A percentile compares a stretch with the other conserved stretches of the same genome.
Evolutionary conservation across 1,139 yeast species (phyloP).

Genomic region (Candida tetrigidarum): DNA sequence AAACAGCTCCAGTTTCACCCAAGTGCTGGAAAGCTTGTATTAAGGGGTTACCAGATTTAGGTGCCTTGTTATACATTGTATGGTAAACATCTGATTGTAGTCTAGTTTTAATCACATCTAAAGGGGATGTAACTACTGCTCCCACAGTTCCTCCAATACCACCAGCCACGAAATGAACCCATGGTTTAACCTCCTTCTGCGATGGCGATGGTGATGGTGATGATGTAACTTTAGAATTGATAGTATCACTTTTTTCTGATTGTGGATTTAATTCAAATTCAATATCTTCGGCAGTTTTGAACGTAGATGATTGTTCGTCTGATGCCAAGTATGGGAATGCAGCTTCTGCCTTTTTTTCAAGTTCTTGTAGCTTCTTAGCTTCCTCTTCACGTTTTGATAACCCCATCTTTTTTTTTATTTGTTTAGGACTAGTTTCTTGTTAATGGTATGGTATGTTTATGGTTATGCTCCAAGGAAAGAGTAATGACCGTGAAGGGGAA

Average conservation of each 20-base stretch:
- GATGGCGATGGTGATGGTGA: constrained; percentile 7
- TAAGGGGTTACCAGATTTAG: constrained; percentile 44
- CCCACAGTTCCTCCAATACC: constrained; percentile 99
- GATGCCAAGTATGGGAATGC: constrained; percentile 69
- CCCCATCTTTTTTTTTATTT: constrained; percentile 8
- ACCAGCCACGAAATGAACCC: constrained; percentile 99
- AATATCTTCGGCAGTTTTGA: constrained; percentile 35
- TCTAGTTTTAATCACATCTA: constrained; percentile 96
- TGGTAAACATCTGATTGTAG: constrained; percentile 84
- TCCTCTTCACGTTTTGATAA: constrained; percentile 13
- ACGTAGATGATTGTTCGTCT: constrained; percentile 65
- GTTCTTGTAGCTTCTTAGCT: constrained; percentile 21
- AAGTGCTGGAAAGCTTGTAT: constrained; percentile 68
- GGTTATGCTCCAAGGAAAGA: not conserved
- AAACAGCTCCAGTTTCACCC: constrained; percentile 77
- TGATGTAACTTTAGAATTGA: constrained; percentile 3
- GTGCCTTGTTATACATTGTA: constrained; percentile 41
- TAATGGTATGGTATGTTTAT: not conserved
- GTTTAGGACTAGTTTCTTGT: not conserved
- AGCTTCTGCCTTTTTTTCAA: constrained; percentile 59
- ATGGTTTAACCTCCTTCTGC: constrained; percentile 56
- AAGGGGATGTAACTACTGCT: constrained; percentile 89
- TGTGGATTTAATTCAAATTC: constrained; percentile 18
- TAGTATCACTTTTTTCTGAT: constrained; percentile 8
- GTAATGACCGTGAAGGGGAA: not conserved